Base-by-base conservation (phyloP, 2,329 filamentous ascomycete species). In the Achaetomium macrosporum region DNA sequence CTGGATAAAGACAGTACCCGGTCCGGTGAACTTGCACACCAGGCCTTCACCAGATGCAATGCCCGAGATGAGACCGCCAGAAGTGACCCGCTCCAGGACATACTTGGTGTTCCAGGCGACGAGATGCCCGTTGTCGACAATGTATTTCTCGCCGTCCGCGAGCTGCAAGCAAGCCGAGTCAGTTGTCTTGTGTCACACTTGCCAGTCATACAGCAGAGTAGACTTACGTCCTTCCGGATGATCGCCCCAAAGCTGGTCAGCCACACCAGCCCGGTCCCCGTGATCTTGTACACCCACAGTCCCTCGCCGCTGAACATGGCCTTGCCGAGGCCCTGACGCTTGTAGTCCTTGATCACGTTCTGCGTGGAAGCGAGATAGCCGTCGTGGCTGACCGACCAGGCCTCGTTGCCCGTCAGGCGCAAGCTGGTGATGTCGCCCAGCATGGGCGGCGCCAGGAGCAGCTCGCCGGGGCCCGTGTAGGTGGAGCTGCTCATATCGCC, bases 91-190 rank as follows among this genome's bases (percentile, higher is more conserved):
- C 72, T 96, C 90, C 57, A 99, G 83, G 5, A 88, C 79, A 64
- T 97, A 99, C 65, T 95, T 90, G 65, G 88, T 91, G 67, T 96
- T 96, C 93, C 93, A 99, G 0, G 93, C 92, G 0, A 97, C 90
- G 1, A 97, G 77, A 62, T 97, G 90, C 3, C 90, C 90, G 63
- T 96, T 96, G 64, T 96, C 90, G 52, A 96, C 84, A 59, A 93
- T 89, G 69, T 96, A 97, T 61, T 86, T 87, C 67, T 97, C 92
- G 10, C 85, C 85, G 12, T 84, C 79, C 42, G 68, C 70, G 29
- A 85, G 73, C 76, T 78, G 19, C 17, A 30, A 11, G 19, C 58
- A 15, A 13, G 35, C 35, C 35, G n/a, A 12, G 33, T 35, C 33
- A 35, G 33, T 15, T 35, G 15, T 12, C 15, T 15, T 35, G 33